These are phyloP conservation scores for Petunia axillaris DNA, from an alignment of 257 asterid species.

Conservation along the genomic window DNA sequence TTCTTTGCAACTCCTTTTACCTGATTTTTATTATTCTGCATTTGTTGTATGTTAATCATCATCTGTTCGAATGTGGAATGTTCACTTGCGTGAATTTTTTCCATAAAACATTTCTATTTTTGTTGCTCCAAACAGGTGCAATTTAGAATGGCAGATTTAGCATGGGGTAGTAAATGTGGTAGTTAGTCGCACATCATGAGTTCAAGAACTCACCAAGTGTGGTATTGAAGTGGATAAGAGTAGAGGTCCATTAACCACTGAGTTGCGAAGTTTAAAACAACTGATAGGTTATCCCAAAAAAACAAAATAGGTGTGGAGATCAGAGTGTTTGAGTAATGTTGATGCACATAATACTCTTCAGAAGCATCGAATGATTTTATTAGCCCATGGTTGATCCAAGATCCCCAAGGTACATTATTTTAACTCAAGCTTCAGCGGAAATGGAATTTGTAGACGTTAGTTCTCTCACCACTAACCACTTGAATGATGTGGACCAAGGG, in stretches of 20 bases:
- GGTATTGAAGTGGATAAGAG: neutral
- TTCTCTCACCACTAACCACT: too few relatives aligned
- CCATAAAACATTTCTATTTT: neutral
- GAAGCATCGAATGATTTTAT: neutral
- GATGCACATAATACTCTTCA: neutral
- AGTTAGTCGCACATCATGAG: neutral
- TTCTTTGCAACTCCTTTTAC: neutral
- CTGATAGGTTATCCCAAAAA: neutral
- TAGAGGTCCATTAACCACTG: neutral
- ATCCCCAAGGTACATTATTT: too few relatives aligned
- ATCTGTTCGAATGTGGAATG: neutral
- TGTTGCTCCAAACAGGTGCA: slow-evolving; percentile 1
- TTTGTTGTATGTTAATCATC: neutral
- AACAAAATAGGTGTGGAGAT: neutral
- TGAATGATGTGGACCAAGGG: too few relatives aligned
- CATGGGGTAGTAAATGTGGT: neutral
- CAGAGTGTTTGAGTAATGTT: neutral
- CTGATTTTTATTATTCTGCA: neutral
- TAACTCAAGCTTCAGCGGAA: too few relatives aligned
- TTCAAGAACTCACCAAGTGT: neutral
- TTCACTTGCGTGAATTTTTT: neutral
- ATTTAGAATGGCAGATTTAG: slow-evolving; percentile 1
- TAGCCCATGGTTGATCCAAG: neutral
- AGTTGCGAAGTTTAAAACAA: neutral
- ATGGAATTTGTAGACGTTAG: too few relatives aligned